Evolutionary conservation across 148 eudicot species (phyloP), one percentile per base, ranked within the genome.

Genomic region (Amaranthus palmeri): DNA sequence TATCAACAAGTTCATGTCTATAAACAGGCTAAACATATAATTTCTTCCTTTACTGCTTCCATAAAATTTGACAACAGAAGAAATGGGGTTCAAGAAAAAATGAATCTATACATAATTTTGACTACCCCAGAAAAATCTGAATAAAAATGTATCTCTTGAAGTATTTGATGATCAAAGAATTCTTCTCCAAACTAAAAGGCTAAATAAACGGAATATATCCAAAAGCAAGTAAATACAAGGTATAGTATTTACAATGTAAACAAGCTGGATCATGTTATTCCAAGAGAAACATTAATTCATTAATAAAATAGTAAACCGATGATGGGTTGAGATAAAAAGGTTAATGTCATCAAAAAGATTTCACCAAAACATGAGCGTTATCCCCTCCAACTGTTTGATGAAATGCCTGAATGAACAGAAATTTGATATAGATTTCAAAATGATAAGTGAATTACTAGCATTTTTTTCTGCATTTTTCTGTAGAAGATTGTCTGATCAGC

Each of bases 141-240:
- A 10, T 0, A 25, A 0, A 0, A 25, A 25, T 25, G 2, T 25
- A 25, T 25, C 36, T 25, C 36, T 25, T 25, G 36, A 25, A 25
- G 36, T 25, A 25, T 25, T 25, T 25, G 36, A 25, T 25, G 36
- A 67, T 80, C 74, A 78, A 25, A 60, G 9, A 49, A 75, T 53
- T 70, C 82, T 72, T 65, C 65, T 54, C 17, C 65, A 49, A 65
- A 75, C 80, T 53, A 75, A 73, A 48, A 71, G 59, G 50, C 60
- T 45, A 67, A 78, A 81, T 6, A 83, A 68, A 15, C 65, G 66
- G 14, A 83, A 83, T 40, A 74, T 71, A 42, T 74, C 76, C 6
- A 72, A 11, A 50, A 77, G 67, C 4, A 62, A 51, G 68, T 60
- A 68, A 57, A 80, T 71, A 43, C 53, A 70, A 49, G 77, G 83